Base-by-base conservation (phyloP, 2,329 filamentous ascomycete species). In the Pseudocercospora fuligena region DNA sequence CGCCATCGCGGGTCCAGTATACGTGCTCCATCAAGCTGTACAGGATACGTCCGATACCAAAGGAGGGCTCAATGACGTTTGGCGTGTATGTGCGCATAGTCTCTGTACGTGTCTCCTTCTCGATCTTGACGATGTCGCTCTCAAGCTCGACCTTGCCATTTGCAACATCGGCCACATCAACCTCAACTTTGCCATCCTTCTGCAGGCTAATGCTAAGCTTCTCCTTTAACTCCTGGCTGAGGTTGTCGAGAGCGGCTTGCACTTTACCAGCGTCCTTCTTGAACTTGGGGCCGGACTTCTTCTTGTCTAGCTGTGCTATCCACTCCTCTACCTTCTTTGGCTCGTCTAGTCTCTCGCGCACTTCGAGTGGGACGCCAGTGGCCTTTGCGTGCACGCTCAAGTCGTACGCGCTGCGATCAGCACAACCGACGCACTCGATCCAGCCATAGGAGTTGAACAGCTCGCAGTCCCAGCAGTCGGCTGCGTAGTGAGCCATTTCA, bases 381-480 rank as follows among this genome's bases (percentile, higher is more conserved):
- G 93, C 94, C 82, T 97, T 94, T 78, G 91, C 90, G 81, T 98
- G 95, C 9, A 97, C 94, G 40, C 88, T 91, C 78, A 98, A 80
- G 81, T 99, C 95, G 80, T 97, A 99, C 21, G 95, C 95, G 78
- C 92, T 97, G 75, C 95, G 89, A 79, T 97, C 94, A 68, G 95
- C 95, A 80, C 95, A 98, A 69, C 95, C 95, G 75, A 98, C 94
- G 79, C 94, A 98, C 84, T 99, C 95, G 70, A 98, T 92, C 95
- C 95, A 99, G 78, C 95, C 95, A 76, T 94, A 94, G 68, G 91
- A 94, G 65, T 92, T 98, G 69, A 91, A 85, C 63, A 99, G 84
- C 80, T 99, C 95, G 14, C 93, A 94, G 80, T 99, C 95, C 95
- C 95, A 98, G 83, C 95, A 99, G 83, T 99, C 95, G 64, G 90